phyloP scores from a whole-genome alignment of 768 basidiomycete genomes.

The Leccinum subtestaceum region DNA sequence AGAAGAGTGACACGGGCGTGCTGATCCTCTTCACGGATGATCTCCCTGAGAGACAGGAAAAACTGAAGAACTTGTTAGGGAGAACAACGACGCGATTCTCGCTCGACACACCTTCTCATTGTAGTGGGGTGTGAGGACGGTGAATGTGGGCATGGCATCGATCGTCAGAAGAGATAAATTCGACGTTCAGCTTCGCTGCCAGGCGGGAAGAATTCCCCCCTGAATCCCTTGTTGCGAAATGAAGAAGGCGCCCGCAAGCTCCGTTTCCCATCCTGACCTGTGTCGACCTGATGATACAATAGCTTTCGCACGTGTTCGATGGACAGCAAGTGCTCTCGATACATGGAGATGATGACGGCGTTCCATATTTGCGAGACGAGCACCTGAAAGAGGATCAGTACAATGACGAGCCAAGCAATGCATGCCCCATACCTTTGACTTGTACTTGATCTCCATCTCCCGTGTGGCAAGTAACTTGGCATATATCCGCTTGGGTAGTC shows the following conservation, averaged over 20 bases:
- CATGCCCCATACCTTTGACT: constrained; percentile 78
- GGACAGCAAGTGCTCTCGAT: constrained; percentile 96
- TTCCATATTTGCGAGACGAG: constrained; percentile 99
- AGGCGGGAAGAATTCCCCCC: no score
- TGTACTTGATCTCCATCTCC: constrained; percentile 98
- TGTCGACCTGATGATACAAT: constrained; percentile 94
- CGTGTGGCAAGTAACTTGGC: constrained; percentile 89
- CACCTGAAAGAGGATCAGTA: constrained; percentile 49
- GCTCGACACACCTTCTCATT: no score
- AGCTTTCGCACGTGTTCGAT: constrained; percentile 99
- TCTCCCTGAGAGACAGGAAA: no score
- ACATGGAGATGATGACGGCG: constrained; percentile 99
- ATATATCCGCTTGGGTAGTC: constrained; percentile 95
- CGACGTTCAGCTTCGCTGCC: no score
- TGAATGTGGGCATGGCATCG: no score
- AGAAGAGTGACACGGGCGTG: constrained; percentile 95
- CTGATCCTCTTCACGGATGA: constrained; percentile 51
- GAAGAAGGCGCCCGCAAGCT: constrained; percentile 27
- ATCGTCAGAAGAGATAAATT: no score
- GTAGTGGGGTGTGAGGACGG: no score
- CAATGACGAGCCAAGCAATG: background rate
- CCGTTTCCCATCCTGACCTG: constrained; percentile 78
- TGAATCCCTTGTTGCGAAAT: no score
- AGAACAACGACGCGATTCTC: no score
- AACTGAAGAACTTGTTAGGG: no score